Conservation (phyloP, 2,329 filamentous ascomycete species). For the Fonsecaea monophora region DNA sequence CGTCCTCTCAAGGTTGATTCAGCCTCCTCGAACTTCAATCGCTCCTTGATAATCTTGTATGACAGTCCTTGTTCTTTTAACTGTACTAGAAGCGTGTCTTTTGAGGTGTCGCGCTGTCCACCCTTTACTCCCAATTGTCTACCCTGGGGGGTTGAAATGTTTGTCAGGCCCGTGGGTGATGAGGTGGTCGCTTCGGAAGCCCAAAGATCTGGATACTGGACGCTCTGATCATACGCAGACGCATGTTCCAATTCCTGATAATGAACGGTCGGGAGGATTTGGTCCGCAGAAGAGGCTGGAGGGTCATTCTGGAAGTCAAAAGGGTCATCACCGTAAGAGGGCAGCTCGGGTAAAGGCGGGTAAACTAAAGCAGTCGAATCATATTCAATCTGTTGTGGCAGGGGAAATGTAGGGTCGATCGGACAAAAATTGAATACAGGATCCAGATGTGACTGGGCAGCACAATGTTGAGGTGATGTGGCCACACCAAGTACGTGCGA, state of each 20-base stretch:
- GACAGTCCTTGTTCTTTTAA: constrained; percentile 52
- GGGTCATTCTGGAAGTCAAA: constrained; percentile 1
- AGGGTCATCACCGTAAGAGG: constrained; percentile 4
- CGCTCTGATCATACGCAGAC: not conserved
- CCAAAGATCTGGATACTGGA: constrained; percentile 10
- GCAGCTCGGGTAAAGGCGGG: constrained; percentile 21
- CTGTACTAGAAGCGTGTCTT: constrained; percentile 51
- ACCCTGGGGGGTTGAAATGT: not conserved
- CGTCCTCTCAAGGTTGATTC: constrained; percentile 57
- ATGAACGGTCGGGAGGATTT: not conserved
- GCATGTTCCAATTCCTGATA: not conserved
- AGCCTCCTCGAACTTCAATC: constrained; percentile 53
- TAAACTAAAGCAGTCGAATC: constrained; percentile 2
- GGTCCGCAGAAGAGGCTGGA: not conserved
- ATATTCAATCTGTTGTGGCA: constrained; percentile 1
- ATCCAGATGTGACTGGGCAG: not conserved
- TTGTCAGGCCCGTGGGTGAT: constrained; percentile 3
- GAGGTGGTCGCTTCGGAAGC: not conserved
- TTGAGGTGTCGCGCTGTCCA: constrained; percentile 37
- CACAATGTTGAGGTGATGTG: not conserved
- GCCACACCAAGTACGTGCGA: not conserved
- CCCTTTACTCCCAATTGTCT: constrained; percentile 16
- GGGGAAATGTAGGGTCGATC: constrained; percentile 4
- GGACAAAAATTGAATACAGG: constrained; percentile 1
- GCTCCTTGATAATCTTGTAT: constrained; percentile 56